Base-by-base conservation (phyloP, 805 yeast species). In the Lipomyces chichibuensis region DNA sequence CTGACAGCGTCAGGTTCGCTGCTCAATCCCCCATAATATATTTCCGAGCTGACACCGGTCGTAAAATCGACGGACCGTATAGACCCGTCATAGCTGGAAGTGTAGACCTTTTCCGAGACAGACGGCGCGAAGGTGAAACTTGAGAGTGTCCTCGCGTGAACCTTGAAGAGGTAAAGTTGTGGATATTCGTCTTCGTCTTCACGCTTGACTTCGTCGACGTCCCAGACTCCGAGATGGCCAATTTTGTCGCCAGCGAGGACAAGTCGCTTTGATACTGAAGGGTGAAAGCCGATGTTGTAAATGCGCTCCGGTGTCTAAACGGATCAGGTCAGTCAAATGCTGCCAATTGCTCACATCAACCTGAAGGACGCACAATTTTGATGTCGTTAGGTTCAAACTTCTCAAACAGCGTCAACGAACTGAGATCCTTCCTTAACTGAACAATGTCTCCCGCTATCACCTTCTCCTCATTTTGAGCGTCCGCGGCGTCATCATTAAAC, bases 171-270 rank as follows among this genome's bases (percentile, higher is more conserved):
- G 0, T 90, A 79, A 2, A 91, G 84, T 52, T 86, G 61, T 2
- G 77, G 76, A 3, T 56, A 59, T 8, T 74, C 77, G n/a, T 72
- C 76, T 13, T 71, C 73, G 7, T 74, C 77, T 7, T 77, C 80
- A 1, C 76, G 57, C 8, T 77, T 78, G 6, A 84, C 84, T 9
- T 77, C 79, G 27, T 79, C 83, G 7, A 90, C 88, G 56, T 93
- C 87, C 98, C 98, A 94, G 17, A 95, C 82, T 0, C 98, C 98
- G 55, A 92, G 78, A 69, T 87, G 84, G 5, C 99, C 99, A n/a
- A 80, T 79, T 13, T 91, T 91, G 77, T 95, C 99, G 57, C 98
- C 98, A 0, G 92, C 97, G 39, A 91, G 75, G 1, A 92, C 82
- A 3, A 94, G 74, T 70, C 89, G 83, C 67, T 87, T 86, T 0